Conservation (phyloP, 2,329 filamentous ascomycete species). For the Arthrobotrys iridis region DNA sequence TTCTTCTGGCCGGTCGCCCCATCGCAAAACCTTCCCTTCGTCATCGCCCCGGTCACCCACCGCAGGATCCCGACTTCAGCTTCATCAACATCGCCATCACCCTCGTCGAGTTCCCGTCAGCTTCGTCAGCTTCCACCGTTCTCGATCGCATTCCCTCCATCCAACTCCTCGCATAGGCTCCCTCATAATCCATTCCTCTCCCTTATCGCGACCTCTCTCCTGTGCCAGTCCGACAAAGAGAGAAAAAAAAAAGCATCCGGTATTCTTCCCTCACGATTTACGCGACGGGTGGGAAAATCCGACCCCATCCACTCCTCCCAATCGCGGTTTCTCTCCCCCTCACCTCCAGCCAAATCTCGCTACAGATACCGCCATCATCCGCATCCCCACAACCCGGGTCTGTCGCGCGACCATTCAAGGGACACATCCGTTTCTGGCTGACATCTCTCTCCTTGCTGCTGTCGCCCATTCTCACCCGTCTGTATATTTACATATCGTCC, state of each 20-base stretch:
- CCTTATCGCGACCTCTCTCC: conserved; percentile 32
- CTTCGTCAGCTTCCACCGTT: neutral
- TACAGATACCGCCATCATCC: neutral
- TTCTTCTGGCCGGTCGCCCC: no score
- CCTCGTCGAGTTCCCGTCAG: neutral
- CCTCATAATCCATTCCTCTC: neutral
- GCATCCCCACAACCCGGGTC: conserved; percentile 1
- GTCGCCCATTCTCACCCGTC: neutral
- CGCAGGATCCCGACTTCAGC: neutral
- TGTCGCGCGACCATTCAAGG: conserved; percentile 31
- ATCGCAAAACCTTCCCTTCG: conserved; percentile 23
- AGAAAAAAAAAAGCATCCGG: neutral
- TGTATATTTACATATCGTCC: conserved; percentile 13
- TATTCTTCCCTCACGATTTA: conserved; percentile 28
- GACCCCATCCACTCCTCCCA: neutral
- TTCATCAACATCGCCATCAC: neutral
- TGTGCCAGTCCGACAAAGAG: neutral
- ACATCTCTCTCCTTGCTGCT: neutral
- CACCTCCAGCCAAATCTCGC: conserved; percentile 30
- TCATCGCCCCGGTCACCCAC: neutral
- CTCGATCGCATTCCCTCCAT: neutral
- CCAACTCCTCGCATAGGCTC: neutral
- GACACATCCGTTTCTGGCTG: neutral
- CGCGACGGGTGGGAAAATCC: conserved; percentile 27
- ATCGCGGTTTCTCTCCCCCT: conserved; percentile 26